Percentiles rank a stretch among this genome's conserved stretches.
phyloP scores from a whole-genome alignment of 2,329 filamentous ascomycete species.

The Microdochium bolleyi region DNA sequence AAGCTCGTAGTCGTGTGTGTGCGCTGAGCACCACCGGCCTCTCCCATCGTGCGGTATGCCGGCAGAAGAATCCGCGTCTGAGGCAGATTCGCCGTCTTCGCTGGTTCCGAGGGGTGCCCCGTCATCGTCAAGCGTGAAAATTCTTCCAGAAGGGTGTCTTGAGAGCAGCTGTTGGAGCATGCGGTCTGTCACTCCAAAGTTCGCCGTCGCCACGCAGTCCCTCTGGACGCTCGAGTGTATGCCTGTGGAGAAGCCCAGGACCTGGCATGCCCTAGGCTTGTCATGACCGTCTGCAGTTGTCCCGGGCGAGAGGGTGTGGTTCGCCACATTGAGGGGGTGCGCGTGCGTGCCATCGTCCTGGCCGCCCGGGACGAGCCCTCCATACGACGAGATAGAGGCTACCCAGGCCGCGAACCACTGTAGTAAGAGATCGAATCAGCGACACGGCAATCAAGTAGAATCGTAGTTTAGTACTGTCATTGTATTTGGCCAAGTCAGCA shows the following conservation, averaged over 20 bases:
- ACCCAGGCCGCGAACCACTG: conserved; percentile 12
- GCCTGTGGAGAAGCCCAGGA: background rate
- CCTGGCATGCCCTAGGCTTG: background rate
- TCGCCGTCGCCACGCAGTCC: background rate
- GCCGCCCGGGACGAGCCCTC: conserved; percentile 1
- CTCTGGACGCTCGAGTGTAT: background rate
- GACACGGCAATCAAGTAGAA: too few species aligned
- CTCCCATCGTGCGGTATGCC: too few species aligned
- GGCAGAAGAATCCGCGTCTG: background rate
- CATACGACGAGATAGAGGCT: conserved; percentile 10
- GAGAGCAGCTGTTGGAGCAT: background rate
- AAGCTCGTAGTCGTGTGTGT: conserved; percentile 15
- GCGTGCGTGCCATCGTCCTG: background rate
- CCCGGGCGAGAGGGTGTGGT: too few species aligned
- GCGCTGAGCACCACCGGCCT: too few species aligned
- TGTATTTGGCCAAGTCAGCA: too few species aligned
- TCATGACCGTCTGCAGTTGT: too few species aligned
- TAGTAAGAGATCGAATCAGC: background rate
- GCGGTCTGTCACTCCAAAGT: background rate
- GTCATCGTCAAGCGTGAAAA: conserved; percentile 23
- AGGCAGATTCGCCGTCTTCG: background rate
- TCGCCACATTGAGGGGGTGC: conserved; percentile 14
- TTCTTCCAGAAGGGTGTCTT: background rate
- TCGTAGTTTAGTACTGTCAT: too few species aligned
- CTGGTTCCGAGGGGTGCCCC: conserved; percentile 4